Evolutionary conservation across 352 stramenopile species (phyloP).

Genomic region (Salisapilia sapeloensis): DNA sequence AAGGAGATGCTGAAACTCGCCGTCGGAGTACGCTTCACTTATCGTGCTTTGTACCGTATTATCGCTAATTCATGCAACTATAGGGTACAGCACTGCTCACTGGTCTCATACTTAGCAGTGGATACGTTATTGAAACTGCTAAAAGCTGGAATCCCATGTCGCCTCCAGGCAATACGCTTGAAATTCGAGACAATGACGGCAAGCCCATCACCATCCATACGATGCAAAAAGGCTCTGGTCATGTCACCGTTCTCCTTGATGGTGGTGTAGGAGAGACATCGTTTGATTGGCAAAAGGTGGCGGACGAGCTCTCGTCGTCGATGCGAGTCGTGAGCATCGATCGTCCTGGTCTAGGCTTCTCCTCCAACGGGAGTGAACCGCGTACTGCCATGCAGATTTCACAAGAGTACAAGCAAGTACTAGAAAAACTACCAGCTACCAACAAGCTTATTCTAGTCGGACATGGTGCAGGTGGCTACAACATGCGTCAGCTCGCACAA

Average conservation of each 20-base stretch:
- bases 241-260: constrained; percentile 54
- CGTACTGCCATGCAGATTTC: constrained; percentile 39
- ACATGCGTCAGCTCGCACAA: constrained; percentile 48
- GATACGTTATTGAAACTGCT: constrained; percentile 50
- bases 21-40: constrained; percentile 14
- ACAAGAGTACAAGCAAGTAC: constrained; percentile 37
- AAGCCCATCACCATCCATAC: constrained; percentile 25
- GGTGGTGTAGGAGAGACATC: constrained; percentile 65
- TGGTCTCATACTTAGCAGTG: constrained; percentile 24
- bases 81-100: constrained; percentile 21
- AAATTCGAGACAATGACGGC: constrained; percentile 19
- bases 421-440: constrained; percentile 32
- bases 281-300: constrained; percentile 75
- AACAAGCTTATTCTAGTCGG: constrained; percentile 49
- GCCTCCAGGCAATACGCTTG: constrained; percentile 25
- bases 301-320: constrained; percentile 7
- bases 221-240: constrained; percentile 18
- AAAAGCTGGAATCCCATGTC: constrained; percentile 37
- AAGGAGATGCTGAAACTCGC: constrained; percentile 50
- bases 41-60: background rate
- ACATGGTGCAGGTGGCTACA: constrained; percentile 62
- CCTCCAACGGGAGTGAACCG: constrained; percentile 15
- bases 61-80: background rate
- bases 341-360: constrained; percentile 59
- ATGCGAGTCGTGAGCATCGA: constrained; percentile 35